Conservation (phyloP, 2,329 filamentous ascomycete species). For the Aspergillus versicolor region DNA sequence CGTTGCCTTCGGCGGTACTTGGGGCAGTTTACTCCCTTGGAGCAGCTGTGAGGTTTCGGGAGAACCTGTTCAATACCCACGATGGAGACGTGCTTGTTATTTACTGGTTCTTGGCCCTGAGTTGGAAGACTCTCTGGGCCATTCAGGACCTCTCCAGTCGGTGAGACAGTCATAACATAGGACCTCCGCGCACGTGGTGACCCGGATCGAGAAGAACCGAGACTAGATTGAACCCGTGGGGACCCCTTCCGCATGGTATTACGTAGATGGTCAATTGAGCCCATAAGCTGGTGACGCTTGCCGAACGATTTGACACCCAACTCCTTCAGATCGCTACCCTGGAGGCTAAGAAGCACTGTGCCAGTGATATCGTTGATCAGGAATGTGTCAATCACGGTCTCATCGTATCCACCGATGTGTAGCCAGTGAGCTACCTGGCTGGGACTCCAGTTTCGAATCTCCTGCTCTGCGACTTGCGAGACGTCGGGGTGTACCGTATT, state of each 20-base stretch:
- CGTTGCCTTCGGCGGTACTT: constrained; percentile 79
- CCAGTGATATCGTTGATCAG: constrained; percentile 91
- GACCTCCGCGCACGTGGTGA: constrained; percentile 12
- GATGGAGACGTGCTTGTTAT: constrained; percentile 68
- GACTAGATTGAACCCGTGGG: neutral
- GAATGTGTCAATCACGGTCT: constrained; percentile 76
- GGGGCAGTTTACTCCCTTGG: constrained; percentile 80
- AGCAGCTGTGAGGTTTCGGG: constrained; percentile 82
- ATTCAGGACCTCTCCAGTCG: constrained; percentile 7
- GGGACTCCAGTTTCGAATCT: constrained; percentile 28
- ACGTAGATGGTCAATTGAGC: neutral
- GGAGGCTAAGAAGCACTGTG: constrained; percentile 78
- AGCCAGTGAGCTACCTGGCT: constrained; percentile 10
- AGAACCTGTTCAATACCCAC: constrained; percentile 89
- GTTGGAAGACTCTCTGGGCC: constrained; percentile 19
- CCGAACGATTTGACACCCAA: constrained; percentile 63
- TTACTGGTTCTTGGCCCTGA: constrained; percentile 41
- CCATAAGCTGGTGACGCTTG: constrained; percentile 61
- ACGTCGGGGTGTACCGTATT: constrained; percentile 25
- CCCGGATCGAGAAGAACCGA: constrained; percentile 3
- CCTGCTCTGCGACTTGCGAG: constrained; percentile 24
- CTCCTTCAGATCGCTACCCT: constrained; percentile 75
- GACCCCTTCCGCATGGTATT: constrained; percentile 2
- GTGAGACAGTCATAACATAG: constrained; percentile 10
- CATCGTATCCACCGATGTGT: constrained; percentile 21